Percentiles rank a stretch among this genome's conserved stretches.
These are phyloP conservation scores for Chalciporus pseudorubinellus DNA, from an alignment of 768 basidiomycete genomes.

Conservation along the genomic window DNA sequence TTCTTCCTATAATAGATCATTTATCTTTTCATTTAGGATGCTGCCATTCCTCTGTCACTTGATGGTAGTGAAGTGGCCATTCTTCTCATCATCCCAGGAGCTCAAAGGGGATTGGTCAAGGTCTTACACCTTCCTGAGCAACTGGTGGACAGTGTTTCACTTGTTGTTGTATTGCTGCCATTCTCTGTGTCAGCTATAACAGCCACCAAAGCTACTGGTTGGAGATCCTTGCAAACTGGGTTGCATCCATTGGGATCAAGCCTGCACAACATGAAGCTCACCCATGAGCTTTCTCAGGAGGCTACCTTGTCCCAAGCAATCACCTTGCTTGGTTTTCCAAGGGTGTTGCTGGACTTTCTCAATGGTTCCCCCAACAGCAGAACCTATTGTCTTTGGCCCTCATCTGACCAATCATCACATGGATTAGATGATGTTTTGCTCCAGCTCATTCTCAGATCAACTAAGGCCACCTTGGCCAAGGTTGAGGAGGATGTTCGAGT, in stretches of 20 bases:
- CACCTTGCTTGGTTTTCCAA: slow-evolving; percentile 45
- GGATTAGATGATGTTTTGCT: slow-evolving; percentile 47
- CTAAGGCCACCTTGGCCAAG: slow-evolving; percentile 38
- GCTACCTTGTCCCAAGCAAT: slow-evolving; percentile 25
- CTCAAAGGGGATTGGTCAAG: slow-evolving; percentile 33
- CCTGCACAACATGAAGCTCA: neutral
- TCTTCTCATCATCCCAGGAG: slow-evolving; percentile 53
- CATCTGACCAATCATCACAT: slow-evolving; percentile 24
- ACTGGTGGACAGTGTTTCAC: slow-evolving; percentile 12
- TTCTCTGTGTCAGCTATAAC: slow-evolving; percentile 16
- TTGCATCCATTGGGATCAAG: slow-evolving; percentile 1
- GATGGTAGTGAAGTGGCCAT: slow-evolving; percentile 49
- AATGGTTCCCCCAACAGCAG: slow-evolving; percentile 32
- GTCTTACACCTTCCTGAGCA: slow-evolving; percentile 42
- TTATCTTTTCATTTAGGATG: slow-evolving; percentile 38
- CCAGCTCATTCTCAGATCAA: slow-evolving; percentile 42
- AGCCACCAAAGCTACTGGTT: slow-evolving; percentile 14
- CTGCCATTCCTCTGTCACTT: slow-evolving; percentile 45
- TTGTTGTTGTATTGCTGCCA: slow-evolving; percentile 30
- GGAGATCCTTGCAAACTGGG: slow-evolving; percentile 12
- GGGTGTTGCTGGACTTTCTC: slow-evolving; percentile 47
- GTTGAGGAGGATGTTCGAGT: slow-evolving; percentile 42
- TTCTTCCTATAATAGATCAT: neutral
- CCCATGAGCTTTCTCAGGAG: slow-evolving; percentile 6
- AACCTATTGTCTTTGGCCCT: slow-evolving; percentile 50